Evolutionary conservation across 2,329 filamentous ascomycete species (phyloP), one percentile per base, ranked within the genome.

Genomic region (Ceratocystis variospora): DNA sequence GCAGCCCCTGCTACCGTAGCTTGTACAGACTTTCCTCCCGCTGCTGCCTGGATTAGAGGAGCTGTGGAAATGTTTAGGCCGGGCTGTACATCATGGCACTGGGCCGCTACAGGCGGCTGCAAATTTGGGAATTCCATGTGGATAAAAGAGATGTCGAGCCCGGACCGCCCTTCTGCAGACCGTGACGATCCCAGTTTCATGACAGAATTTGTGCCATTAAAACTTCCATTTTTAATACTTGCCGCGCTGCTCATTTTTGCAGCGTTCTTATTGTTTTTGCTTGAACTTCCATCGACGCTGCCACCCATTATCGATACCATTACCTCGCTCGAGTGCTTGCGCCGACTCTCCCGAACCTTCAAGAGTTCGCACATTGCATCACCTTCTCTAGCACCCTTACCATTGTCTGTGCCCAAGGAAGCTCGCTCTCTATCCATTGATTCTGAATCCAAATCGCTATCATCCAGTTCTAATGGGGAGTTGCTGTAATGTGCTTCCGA

Each of bases 281-380:
- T 74, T 22, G 45, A 7, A 41, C 70, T 73, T 73, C 8, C 72
- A 64, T 50, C 69, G 61, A 62, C 67, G 53, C 66, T 70, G 66
- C 57, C 44, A n/a, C 44, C 19, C n/a, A 44, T 59, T n/a, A 61
- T 5, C 17, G 63, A 61, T n/a, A 63, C 66, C 46, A 62, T 65
- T 28, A 57, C 50, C 15, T 67, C 66, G 19, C 50, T 63, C 12
- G 73, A 72, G 61, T 76, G 74, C 70, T 78, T 79, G 67, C 79
- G 78, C 15, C 82, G 77, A 65, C 76, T 78, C 70, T 84, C 79
- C 31, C 82, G 77, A 37, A 87, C 76, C 71, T 82, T 86, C 22
- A 80, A 79, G 59, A 87, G 75, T 72, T 86, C 84, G 70, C 80
- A 83, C 6, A 81, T 77, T 1, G 84, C 84, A 72, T 87, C 83